A percentile compares a stretch with the other conserved stretches of the same genome.
These are phyloP conservation scores for Eremochloa ophiuroides DNA, from an alignment of 176 grass and related monocot species.

Conservation along the genomic window DNA sequence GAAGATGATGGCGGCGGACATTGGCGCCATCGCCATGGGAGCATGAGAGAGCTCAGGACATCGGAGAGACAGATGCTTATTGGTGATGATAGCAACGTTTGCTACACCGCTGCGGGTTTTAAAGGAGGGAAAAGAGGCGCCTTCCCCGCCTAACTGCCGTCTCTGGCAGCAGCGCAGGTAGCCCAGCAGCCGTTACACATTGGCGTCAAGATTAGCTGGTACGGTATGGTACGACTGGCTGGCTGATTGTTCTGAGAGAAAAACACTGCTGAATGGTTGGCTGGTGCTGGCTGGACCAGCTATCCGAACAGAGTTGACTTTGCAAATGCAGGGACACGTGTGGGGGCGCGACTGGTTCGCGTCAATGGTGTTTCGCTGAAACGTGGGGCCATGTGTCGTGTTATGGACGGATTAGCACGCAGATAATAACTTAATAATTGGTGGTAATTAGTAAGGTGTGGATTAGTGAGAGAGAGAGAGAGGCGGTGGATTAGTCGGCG, in stretches of 20 bases:
- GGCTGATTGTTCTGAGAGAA: too few relatives aligned
- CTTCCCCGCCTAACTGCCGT: constrained; percentile 38
- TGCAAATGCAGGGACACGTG: background rate
- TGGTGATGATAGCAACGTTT: constrained; percentile 45
- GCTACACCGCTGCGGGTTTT: constrained; percentile 41
- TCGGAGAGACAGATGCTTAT: background rate
- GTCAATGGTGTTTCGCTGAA: background rate
- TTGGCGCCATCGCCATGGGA: constrained; percentile 21
- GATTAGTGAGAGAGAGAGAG: background rate
- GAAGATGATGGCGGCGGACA: background rate
- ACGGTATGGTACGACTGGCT: too few relatives aligned
- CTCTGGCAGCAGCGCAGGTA: background rate
- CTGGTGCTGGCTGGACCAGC: too few relatives aligned
- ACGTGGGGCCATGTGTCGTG: background rate
- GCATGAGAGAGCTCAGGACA: constrained; percentile 22
- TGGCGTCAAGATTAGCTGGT: constrained; percentile 40
- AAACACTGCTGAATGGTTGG: too few relatives aligned
- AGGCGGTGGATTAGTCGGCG: background rate
- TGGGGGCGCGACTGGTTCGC: background rate
- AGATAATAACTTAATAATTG: background rate
- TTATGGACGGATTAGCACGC: background rate
- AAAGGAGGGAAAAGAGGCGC: constrained; percentile 1
- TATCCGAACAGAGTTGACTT: too few relatives aligned
- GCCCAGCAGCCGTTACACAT: constrained; percentile 18
- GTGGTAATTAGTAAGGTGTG: background rate